These are phyloP conservation scores for Cubamyces lactineus DNA, from an alignment of 768 basidiomycete species.

Conservation along the genomic window DNA sequence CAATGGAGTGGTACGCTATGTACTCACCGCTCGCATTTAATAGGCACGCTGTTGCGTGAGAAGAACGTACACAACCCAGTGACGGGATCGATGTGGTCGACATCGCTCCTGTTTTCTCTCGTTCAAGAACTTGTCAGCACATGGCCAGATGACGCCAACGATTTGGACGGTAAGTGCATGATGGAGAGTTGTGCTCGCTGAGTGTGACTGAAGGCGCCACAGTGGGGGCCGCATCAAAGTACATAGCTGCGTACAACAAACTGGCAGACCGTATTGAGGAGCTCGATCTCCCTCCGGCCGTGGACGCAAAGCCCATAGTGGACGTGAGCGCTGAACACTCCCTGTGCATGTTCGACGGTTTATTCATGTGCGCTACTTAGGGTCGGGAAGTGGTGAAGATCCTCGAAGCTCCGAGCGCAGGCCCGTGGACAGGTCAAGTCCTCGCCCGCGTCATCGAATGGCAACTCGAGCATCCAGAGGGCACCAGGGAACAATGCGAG, in stretches of 20 bases:
- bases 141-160: slow-evolving; percentile 47
- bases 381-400: slow-evolving; percentile 65
- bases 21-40: background rate
- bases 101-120: slow-evolving; percentile 74
- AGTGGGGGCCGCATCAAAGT: slow-evolving; percentile 49
- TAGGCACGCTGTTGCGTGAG: slow-evolving; percentile 72
- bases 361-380: slow-evolving; percentile 43
- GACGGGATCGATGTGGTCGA: slow-evolving; percentile 70
- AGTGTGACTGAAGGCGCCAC: background rate
- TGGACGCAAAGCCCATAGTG: slow-evolving; percentile 74
- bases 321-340: slow-evolving; percentile 60
- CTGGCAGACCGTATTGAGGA: slow-evolving; percentile 65
- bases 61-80: slow-evolving; percentile 63
- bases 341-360: too few species aligned
- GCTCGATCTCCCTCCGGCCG: slow-evolving; percentile 57
- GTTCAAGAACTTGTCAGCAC: slow-evolving; percentile 66
- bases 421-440: slow-evolving; percentile 69
- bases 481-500: slow-evolving; percentile 66
- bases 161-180: slow-evolving; percentile 47
- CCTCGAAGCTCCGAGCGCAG: slow-evolving; percentile 59
- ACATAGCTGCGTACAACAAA: slow-evolving; percentile 65
- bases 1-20: background rate
- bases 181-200: slow-evolving; percentile 10
- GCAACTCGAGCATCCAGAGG: slow-evolving; percentile 80
- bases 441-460: slow-evolving; percentile 75